A percentile compares a stretch with the other conserved stretches of the same genome.
phyloP scores from a whole-genome alignment of 352 stramenopile species.

The Phytophthora sp. region DNA sequence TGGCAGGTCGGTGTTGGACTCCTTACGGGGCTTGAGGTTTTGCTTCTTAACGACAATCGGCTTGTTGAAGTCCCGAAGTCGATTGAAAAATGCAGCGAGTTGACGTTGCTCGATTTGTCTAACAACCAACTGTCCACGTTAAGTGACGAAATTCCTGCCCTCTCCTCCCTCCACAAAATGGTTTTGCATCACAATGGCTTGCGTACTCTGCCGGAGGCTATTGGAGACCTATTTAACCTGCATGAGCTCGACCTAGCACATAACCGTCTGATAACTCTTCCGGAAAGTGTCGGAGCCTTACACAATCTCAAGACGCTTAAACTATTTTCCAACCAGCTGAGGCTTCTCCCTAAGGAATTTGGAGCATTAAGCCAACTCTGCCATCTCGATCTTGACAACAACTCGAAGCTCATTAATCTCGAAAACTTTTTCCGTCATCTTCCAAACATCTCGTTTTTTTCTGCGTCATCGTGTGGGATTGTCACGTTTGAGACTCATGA shows the following conservation, averaged over 20 bases:
- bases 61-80: constrained; percentile 50
- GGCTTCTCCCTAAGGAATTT: constrained; percentile 47
- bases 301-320: constrained; percentile 44
- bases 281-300: constrained; percentile 46
- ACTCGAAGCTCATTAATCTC: constrained; percentile 43
- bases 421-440: constrained; percentile 45
- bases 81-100: constrained; percentile 50
- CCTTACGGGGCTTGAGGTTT: constrained; percentile 39
- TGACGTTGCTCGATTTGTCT: constrained; percentile 56
- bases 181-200: constrained; percentile 54
- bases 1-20: constrained; percentile 76
- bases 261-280: constrained; percentile 52
- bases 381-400: constrained; percentile 49
- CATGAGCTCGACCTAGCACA: constrained; percentile 41
- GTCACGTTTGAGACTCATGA: constrained; percentile 48
- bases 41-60: constrained; percentile 64
- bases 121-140: constrained; percentile 51
- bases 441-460: constrained; percentile 33
- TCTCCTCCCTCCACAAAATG: constrained; percentile 44
- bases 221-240: constrained; percentile 47
- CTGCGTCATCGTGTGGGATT: constrained; percentile 47
- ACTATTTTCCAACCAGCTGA: constrained; percentile 51
- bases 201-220: constrained; percentile 39
- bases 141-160: constrained; percentile 46
- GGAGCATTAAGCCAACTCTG: constrained; percentile 33